These are phyloP conservation scores for Sporothrix variecibatus DNA, from an alignment of 2,329 filamentous ascomycete genomes.

Conservation along the genomic window DNA sequence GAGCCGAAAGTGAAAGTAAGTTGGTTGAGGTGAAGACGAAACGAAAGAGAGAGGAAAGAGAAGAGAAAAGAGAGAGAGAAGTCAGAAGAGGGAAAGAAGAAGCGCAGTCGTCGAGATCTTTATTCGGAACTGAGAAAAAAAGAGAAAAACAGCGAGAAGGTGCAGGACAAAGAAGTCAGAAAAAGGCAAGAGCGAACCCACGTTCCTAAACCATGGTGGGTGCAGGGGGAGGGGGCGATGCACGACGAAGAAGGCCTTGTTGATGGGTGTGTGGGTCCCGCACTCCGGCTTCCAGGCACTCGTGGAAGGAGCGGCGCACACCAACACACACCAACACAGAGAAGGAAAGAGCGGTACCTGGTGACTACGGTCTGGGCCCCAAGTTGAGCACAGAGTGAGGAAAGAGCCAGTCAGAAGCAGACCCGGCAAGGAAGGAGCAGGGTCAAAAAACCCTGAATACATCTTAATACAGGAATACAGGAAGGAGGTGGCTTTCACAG, in stretches of 20 bases:
- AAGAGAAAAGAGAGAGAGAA: background rate
- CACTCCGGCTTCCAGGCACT: conserved; percentile 16
- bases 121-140: background rate
- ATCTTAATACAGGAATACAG: background rate
- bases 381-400: background rate
- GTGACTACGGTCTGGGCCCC: background rate
- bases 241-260: background rate
- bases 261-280: conserved; percentile 19
- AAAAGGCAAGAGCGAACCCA: conserved; percentile 8
- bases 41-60: background rate
- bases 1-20: conserved; percentile 9
- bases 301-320: background rate
- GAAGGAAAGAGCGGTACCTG: conserved; percentile 6
- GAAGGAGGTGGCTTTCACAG: background rate
- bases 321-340: background rate
- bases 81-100: background rate
- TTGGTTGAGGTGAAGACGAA: background rate
- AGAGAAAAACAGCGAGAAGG: conserved; percentile 1
- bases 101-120: conserved; percentile 10
- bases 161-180: conserved; percentile 17
- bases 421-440: background rate
- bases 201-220: background rate
- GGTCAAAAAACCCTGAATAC: background rate
- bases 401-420: background rate
- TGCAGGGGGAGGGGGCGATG: conserved; percentile 19